Conservation (phyloP, 2,329 filamentous ascomycete species). For the Lachnellula cervina region DNA sequence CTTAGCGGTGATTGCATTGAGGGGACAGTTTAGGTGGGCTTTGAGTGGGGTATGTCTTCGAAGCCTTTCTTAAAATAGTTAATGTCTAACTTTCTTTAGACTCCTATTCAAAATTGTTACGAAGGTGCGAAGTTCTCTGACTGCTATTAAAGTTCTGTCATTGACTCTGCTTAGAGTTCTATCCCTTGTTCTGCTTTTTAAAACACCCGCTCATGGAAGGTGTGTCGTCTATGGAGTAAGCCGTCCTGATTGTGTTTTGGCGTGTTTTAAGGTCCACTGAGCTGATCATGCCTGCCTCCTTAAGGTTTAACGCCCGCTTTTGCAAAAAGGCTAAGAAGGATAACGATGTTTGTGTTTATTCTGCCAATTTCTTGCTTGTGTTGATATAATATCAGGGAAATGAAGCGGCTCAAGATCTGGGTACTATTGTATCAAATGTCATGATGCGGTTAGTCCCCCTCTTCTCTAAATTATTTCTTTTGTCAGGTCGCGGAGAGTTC, state of each 20-base stretch:
- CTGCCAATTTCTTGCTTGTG: too few species aligned
- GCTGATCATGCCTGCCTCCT: too few species aligned
- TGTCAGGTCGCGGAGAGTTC: too few species aligned
- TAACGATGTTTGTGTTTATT: too few species aligned
- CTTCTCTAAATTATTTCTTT: too few species aligned
- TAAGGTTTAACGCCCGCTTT: too few species aligned
- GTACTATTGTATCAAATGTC: too few species aligned
- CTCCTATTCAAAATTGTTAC: background rate
- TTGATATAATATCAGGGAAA: too few species aligned
- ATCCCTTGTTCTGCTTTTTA: background rate
- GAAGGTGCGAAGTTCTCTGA: background rate
- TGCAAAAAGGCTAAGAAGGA: too few species aligned
- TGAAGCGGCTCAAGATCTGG: too few species aligned
- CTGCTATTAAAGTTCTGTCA: background rate
- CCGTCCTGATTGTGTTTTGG: background rate
- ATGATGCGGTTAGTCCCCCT: too few species aligned
- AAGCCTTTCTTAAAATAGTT: background rate
- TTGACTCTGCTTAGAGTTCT: background rate
- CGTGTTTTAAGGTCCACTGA: too few species aligned
- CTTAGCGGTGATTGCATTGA: background rate
- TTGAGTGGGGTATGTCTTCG: background rate
- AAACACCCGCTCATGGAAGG: background rate
- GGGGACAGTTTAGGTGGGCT: background rate
- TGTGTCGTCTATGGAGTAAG: background rate
- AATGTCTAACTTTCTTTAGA: background rate